phyloP scores from a whole-genome alignment of 768 basidiomycete genomes.

The Hygrocybe punicea region DNA sequence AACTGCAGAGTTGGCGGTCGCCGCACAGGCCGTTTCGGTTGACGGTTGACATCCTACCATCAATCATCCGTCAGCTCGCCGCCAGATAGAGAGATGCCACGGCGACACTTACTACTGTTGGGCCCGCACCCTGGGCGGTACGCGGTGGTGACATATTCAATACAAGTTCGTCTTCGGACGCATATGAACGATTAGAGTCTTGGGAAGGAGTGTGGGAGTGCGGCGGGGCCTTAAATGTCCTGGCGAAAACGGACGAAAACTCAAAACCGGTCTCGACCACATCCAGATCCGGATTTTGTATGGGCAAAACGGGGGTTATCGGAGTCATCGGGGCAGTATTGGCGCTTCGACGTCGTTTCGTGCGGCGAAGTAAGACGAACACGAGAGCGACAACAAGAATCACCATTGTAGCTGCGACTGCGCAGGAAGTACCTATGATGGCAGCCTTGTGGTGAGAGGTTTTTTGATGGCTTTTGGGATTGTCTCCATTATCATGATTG shows the following conservation, averaged over 20 bases:
- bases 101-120: too few relatives aligned
- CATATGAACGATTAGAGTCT: too few relatives aligned
- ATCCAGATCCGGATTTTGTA: slow-evolving; percentile 17
- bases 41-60: neutral
- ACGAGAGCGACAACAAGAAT: neutral
- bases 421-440: too few relatives aligned
- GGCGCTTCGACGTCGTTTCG: neutral
- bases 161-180: too few relatives aligned
- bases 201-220: too few relatives aligned
- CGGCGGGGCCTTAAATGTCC: too few relatives aligned
- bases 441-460: too few relatives aligned
- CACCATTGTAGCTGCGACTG: neutral
- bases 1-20: too few relatives aligned
- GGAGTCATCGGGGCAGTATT: slow-evolving; percentile 6
- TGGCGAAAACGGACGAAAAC: neutral
- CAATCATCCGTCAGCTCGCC: neutral
- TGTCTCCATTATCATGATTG: too few relatives aligned
- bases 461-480: too few relatives aligned
- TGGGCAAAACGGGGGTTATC: slow-evolving; percentile 22
- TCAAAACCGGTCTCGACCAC: neutral
- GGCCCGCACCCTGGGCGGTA: too few relatives aligned
- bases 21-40: neutral
- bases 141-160: too few relatives aligned
- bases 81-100: neutral
- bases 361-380: slow-evolving; percentile 3